These are phyloP conservation scores for Oryza meridionalis DNA, from an alignment of 176 grass and related monocot genomes.

Conservation along the genomic window DNA sequence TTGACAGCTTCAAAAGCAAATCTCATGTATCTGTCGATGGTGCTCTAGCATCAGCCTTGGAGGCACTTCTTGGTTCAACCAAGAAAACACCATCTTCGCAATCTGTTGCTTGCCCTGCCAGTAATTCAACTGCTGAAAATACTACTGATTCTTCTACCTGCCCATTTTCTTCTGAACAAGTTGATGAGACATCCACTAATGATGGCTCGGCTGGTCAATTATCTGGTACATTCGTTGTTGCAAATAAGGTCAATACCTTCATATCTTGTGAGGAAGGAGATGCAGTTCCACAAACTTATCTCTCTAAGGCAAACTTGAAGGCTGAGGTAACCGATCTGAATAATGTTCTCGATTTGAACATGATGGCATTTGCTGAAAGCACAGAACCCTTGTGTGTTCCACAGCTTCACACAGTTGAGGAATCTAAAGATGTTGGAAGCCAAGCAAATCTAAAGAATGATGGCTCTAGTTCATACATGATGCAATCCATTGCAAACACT, in stretches of 20 bases:
- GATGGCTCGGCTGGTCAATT: constrained; percentile 17
- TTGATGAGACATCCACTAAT: constrained; percentile 32
- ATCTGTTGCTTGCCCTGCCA: constrained; percentile 35
- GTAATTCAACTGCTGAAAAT: constrained; percentile 33
- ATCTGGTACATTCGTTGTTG: constrained; percentile 9
- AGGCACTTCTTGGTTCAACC: constrained; percentile 60
- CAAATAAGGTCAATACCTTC: constrained; percentile 26
- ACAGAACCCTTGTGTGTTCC: constrained; percentile 25
- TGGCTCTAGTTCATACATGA: constrained; percentile 6
- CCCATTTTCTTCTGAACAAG: constrained; percentile 34
- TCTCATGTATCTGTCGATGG: constrained; percentile 60
- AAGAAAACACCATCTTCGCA: constrained; percentile 34
- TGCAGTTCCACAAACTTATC: constrained; percentile 27
- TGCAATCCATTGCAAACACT: constrained; percentile 1
- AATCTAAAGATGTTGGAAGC: constrained; percentile 33
- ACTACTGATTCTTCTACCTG: constrained; percentile 18
- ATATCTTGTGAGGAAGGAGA: constrained; percentile 40
- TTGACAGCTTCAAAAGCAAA: constrained; percentile 39
- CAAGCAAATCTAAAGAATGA: constrained; percentile 9
- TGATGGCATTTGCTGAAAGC: constrained; percentile 21
- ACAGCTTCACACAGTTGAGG: constrained; percentile 15
- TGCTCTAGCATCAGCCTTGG: constrained; percentile 80
- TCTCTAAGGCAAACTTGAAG: constrained; percentile 34
- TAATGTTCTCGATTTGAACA: neutral
- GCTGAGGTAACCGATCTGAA: constrained; percentile 34